A percentile compares a stretch with the other conserved stretches of the same genome.
Conservation (phyloP, 2,329 filamentous ascomycete genomes). For the Ophiosphaerella korrae region DNA sequence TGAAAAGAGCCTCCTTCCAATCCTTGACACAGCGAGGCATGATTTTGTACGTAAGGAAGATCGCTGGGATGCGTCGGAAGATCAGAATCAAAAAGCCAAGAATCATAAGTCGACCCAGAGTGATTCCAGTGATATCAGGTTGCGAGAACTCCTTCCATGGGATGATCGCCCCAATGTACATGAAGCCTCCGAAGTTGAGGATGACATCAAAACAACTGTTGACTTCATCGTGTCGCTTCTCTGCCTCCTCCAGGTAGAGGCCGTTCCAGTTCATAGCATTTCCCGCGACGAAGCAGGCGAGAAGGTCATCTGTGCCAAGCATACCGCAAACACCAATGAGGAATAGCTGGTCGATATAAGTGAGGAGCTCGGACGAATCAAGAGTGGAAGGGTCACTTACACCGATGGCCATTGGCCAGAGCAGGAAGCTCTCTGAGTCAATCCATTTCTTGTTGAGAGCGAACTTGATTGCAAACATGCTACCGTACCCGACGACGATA, state of each 20-base stretch:
- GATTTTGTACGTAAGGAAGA: conserved; percentile 60
- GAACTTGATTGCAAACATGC: conserved; percentile 54
- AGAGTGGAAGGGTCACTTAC: neutral
- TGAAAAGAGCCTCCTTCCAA: conserved; percentile 64
- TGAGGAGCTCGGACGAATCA: neutral
- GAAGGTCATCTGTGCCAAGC: conserved; percentile 64
- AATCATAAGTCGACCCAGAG: conserved; percentile 55
- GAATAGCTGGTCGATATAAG: conserved; percentile 58
- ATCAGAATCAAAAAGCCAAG: conserved; percentile 59
- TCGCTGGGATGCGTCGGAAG: conserved; percentile 63
- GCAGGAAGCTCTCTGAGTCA: conserved; percentile 58
- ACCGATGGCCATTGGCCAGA: conserved; percentile 54
- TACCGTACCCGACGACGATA: conserved; percentile 55
- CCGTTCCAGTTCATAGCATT: conserved; percentile 67
- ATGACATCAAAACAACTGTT: conserved; percentile 64
- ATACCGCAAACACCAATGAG: conserved; percentile 62
- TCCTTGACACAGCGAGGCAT: conserved; percentile 58
- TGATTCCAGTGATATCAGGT: conserved; percentile 60
- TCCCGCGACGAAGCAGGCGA: conserved; percentile 66
- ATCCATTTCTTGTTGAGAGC: conserved; percentile 55
- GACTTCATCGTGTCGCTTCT: conserved; percentile 64
- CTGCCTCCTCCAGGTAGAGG: conserved; percentile 60
- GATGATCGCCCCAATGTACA: conserved; percentile 62
- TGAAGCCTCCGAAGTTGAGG: conserved; percentile 65
- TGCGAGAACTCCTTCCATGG: conserved; percentile 62